These are phyloP conservation scores for Huntiella abstrusa DNA, from an alignment of 2,329 filamentous ascomycete genomes.

Conservation along the genomic window DNA sequence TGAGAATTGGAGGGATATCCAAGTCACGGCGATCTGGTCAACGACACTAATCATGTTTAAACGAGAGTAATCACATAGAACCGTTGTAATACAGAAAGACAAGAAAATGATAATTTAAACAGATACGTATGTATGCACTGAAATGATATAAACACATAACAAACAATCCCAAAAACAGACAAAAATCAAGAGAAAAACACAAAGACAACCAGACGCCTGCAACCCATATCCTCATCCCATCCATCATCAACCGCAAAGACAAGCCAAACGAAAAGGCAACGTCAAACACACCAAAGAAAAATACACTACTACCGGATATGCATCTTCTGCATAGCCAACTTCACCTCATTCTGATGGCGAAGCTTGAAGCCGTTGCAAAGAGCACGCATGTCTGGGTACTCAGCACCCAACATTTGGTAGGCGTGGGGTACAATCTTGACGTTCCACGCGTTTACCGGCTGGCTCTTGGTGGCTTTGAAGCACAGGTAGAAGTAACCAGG, in stretches of 20 bases:
- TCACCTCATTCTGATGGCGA: constrained; percentile 48
- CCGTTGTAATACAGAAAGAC: too few species aligned
- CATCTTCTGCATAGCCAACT: constrained; percentile 26
- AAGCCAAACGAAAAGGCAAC: background rate
- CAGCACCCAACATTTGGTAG: constrained; percentile 73
- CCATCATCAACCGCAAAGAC: background rate
- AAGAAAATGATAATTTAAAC: too few species aligned
- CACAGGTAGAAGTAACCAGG: constrained; percentile 90
- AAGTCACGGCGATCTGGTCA: constrained; percentile 42
- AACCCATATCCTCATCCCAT: background rate
- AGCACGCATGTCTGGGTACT: constrained; percentile 87
- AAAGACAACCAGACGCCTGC: background rate
- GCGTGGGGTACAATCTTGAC: constrained; percentile 86
- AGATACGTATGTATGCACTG: too few species aligned
- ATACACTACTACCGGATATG: constrained; percentile 6
- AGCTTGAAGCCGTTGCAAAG: constrained; percentile 96
- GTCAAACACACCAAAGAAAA: background rate
- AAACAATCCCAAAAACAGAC: background rate
- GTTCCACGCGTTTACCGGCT: constrained; percentile 57
- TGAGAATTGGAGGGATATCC: constrained; percentile 30
- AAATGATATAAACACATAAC: too few species aligned
- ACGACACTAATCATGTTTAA: constrained; percentile 39
- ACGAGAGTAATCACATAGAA: constrained; percentile 14
- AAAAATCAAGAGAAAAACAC: background rate
- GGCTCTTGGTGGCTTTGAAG: constrained; percentile 75